Percentiles rank a stretch among this genome's conserved stretches.
Evolutionary conservation across 352 stramenopile genomes (phyloP).

Genomic region (Globisporangium orthogonon): DNA sequence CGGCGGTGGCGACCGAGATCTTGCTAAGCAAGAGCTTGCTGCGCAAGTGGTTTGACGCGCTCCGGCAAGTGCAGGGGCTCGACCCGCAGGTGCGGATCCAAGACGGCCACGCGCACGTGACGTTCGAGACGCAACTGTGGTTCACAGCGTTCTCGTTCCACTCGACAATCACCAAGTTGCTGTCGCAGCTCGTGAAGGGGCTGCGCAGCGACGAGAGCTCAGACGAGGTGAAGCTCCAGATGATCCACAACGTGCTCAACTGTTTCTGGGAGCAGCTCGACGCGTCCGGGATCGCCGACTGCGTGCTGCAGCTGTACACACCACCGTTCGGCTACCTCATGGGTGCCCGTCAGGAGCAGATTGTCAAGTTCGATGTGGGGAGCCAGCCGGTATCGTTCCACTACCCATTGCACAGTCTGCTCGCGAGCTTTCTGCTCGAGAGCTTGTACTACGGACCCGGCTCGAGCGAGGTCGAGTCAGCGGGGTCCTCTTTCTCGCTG

Average conservation of each 20-base stretch:
- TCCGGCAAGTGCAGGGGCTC: constrained; percentile 73
- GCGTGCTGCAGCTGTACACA: constrained; percentile 41
- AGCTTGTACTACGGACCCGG: constrained; percentile 51
- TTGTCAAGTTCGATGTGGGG: constrained; percentile 74
- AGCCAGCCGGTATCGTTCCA: constrained; percentile 85
- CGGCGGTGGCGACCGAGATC: constrained; percentile 55
- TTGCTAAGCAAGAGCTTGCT: constrained; percentile 49
- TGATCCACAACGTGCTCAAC: constrained; percentile 68
- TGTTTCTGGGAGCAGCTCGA: constrained; percentile 75
- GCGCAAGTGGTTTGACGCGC: constrained; percentile 61
- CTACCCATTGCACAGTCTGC: constrained; percentile 82
- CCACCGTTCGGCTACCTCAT: constrained; percentile 60
- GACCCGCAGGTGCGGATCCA: constrained; percentile 73
- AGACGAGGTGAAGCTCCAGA: constrained; percentile 32
- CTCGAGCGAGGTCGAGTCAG: constrained; percentile 8
- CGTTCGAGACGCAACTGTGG: constrained; percentile 94
- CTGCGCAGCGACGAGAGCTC: constrained; percentile 48
- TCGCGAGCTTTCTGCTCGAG: constrained; percentile 79
- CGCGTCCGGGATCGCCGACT: constrained; percentile 28
- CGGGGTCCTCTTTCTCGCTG: constrained; percentile 6
- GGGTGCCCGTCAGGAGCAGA: constrained; percentile 33
- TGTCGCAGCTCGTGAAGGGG: constrained; percentile 54
- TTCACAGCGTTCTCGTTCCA: constrained; percentile 91
- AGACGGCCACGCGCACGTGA: constrained; percentile 86
- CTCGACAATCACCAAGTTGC: constrained; percentile 56